phyloP scores from a whole-genome alignment of 225 moss, liverwort and hornwort genomes.

The Straminergon stramineum region DNA sequence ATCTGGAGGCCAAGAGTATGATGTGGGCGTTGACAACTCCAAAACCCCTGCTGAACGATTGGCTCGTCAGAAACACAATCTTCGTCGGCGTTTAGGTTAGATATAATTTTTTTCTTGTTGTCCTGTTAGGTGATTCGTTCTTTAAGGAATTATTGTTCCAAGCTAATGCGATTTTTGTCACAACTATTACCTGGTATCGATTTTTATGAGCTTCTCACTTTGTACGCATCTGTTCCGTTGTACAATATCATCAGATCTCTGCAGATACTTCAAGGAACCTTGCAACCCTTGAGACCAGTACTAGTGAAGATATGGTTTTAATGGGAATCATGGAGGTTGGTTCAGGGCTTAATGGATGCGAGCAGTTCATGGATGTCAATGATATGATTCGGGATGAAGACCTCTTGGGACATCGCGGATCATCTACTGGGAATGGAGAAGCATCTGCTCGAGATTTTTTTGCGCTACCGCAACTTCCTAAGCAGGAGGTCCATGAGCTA shows the following conservation, averaged over 20 bases:
- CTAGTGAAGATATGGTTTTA: conserved; percentile 5
- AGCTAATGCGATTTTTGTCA: background rate
- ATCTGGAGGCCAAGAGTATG: conserved; percentile 92
- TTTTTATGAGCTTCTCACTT: background rate
- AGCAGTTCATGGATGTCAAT: conserved; percentile 90
- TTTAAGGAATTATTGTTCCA: background rate
- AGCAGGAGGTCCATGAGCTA: conserved; percentile 85
- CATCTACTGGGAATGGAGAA: conserved; percentile 54
- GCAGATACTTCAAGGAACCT: background rate
- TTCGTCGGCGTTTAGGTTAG: conserved; percentile 70
- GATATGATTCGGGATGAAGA: conserved; percentile 95
- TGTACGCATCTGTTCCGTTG: background rate
- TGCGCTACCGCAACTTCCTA: conserved; percentile 25
- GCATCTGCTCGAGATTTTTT: conserved; percentile 38
- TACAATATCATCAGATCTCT: background rate
- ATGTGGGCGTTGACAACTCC: conserved; percentile 75
- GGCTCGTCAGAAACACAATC: conserved; percentile 75
- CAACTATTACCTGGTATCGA: background rate
- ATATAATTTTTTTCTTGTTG: background rate
- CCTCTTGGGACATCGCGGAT: conserved; percentile 44
- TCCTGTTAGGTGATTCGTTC: background rate
- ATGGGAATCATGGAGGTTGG: conserved; percentile 7
- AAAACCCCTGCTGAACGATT: conserved; percentile 79
- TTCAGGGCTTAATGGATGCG: conserved; percentile 83
- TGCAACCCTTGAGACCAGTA: background rate